Evolutionary conservation across 2,329 filamentous ascomycete genomes (phyloP), one percentile per base, ranked within the genome.

Genomic region (Aspergillus fumigatus): DNA sequence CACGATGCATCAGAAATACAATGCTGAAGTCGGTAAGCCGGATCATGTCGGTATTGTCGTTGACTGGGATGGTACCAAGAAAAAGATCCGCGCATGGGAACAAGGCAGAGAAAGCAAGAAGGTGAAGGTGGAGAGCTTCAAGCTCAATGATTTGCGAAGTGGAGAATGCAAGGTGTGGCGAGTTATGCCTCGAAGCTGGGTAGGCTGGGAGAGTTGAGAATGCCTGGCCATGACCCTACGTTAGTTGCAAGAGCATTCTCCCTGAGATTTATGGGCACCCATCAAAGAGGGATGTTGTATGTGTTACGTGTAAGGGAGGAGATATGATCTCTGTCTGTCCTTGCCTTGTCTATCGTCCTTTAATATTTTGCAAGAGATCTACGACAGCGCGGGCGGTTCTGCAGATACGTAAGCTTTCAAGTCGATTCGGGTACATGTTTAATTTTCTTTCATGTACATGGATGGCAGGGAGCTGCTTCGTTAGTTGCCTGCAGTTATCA

Each of bases 21-120:
- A 82, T 50, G 79, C 85, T 52, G 94, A 99, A 65, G 90, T 97
- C 1, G 92, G 92, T 62, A 94, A 90, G 71, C 90, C 84, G 9
- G 83, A 93, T 61, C 94, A 99, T 68, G 93, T 97, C 0, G 94
- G 84, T 2, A 79, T 99, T 2, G 93, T 99, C 3, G 84, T 91
- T 9, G 94, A 99, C 73, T 99, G 94, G 94, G 94, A 99, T 73
- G 94, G 94, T 3, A 96, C 91, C 43, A 96, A 97, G 84, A 96
- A 96, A 82, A 97, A 97, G 81, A 88, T 99, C 26, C 80, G 92
- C 27, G 92, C 88, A 1, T 97, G 91, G 90, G 94, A 97, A 74
- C 94, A 99, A 72, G 93, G 93, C 0, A 81, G 93, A 14, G 93
- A 97, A 78, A 92, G 86, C 72, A 93, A 89, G 74, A 97, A 97